Percentiles rank a stretch among this genome's conserved stretches.
Evolutionary conservation across 73 alveolate genomes (phyloP).

Genomic region (Paramecium bursaria): DNA sequence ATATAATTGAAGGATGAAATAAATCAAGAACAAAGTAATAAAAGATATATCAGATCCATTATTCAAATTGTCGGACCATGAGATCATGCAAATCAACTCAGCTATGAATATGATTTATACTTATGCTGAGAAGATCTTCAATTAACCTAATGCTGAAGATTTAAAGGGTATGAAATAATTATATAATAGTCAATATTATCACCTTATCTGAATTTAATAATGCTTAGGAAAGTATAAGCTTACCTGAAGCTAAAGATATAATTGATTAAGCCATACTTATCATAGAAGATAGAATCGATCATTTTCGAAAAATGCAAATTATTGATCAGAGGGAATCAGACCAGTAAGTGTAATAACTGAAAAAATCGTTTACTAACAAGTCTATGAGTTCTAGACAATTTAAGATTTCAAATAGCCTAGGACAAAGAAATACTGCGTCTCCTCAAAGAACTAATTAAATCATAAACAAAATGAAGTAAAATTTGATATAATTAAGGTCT

Average conservation of each 20-base stretch:
- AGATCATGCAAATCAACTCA: not conserved
- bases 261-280: conserved; percentile 1
- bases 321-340: conserved; percentile 11
- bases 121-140: conserved; percentile 44
- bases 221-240: not conserved
- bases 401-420: no score
- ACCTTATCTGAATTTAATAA: conserved; percentile 6
- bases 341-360: no score
- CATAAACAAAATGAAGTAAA: no score
- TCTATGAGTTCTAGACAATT: no score
- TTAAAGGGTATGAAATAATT: not conserved
- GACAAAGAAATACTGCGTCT: no score
- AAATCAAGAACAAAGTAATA: conserved; percentile 4
- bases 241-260: not conserved
- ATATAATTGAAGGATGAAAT: not conserved
- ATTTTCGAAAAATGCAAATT: conserved; percentile 5
- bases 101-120: conserved; percentile 1
- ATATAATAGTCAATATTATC: conserved; percentile 15
- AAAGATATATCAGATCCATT: not conserved
- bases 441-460: no score
- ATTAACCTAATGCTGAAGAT: conserved; percentile 35
- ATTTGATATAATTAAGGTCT: no score
- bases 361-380: no score
- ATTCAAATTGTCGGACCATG: not conserved
- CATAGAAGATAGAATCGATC: conserved; percentile 33